Percentiles rank a stretch among this genome's conserved stretches.
Evolutionary conservation across 2,329 filamentous ascomycete genomes (phyloP).

Genomic region (Fusarium tuaranense): DNA sequence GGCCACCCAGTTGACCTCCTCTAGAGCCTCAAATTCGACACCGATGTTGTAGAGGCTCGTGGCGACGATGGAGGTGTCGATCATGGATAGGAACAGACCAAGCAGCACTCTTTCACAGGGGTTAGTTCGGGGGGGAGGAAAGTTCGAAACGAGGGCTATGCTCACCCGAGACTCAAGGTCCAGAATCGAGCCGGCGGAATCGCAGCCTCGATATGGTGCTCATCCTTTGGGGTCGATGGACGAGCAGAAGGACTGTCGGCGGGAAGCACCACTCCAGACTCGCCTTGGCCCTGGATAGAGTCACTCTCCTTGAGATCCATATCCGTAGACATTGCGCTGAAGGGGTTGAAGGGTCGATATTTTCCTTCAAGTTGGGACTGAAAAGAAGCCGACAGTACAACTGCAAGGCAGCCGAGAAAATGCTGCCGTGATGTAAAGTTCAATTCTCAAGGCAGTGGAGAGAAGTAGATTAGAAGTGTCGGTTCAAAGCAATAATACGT

Average conservation of each 20-base stretch:
- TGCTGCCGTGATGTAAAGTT: neutral
- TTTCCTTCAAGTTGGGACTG: neutral
- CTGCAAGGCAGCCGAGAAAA: neutral
- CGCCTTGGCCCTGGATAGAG: neutral
- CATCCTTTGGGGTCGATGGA: neutral
- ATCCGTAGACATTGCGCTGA: neutral
- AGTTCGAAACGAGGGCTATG: neutral
- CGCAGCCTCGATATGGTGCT: conserved; percentile 14
- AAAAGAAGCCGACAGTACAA: neutral
- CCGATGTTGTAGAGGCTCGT: conserved; percentile 69
- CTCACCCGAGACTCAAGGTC: conserved; percentile 50
- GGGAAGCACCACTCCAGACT: neutral
- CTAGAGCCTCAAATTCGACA: conserved; percentile 59
- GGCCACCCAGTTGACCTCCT: conserved; percentile 65
- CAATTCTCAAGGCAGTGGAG: neutral
- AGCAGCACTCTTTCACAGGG: conserved; percentile 56
- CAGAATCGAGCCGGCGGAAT: conserved; percentile 50
- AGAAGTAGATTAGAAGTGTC: neutral
- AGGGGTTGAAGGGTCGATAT: neutral
- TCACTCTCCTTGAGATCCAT: neutral
- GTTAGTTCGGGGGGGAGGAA: neutral
- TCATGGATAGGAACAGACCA: conserved; percentile 67
- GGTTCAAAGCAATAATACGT: neutral
- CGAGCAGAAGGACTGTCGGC: neutral
- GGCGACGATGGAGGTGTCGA: conserved; percentile 71